A percentile compares a stretch with the other conserved stretches of the same genome.
Evolutionary conservation across 306 rosid genomes (phyloP).

Genomic region (Quercus agrifolia): DNA sequence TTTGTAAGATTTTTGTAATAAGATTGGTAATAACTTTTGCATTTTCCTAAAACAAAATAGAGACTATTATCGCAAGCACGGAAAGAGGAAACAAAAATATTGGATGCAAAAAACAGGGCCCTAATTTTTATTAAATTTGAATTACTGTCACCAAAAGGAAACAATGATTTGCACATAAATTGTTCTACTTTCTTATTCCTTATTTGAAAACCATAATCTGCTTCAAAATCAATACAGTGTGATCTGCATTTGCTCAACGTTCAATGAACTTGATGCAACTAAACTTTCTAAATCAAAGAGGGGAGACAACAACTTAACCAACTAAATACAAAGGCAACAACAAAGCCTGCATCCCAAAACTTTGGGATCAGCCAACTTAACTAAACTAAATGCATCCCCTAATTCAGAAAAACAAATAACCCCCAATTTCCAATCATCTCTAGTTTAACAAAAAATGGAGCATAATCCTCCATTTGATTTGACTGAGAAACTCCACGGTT

Average conservation of each 20-base stretch:
- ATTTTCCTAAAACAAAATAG: too few species aligned
- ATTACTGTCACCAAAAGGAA: not conserved
- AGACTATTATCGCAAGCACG: not conserved
- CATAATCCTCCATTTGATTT: not conserved
- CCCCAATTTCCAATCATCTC: conserved; percentile 17
- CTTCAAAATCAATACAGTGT: not conserved
- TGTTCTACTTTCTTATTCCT: too few species aligned
- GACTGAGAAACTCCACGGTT: not conserved
- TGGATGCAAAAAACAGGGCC: not conserved
- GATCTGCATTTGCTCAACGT: not conserved
- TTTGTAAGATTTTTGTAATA: too few species aligned
- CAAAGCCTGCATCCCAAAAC: too few species aligned
- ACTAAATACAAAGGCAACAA: too few species aligned
- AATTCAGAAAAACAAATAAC: not conserved
- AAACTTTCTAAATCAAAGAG: conserved; percentile 2
- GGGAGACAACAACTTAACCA: not conserved
- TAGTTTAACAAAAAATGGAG: conserved; percentile 24
- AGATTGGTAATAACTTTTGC: too few species aligned
- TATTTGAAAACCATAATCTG: not conserved
- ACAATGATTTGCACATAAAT: not conserved
- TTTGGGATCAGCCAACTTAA: not conserved
- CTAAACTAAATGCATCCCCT: conserved; percentile 9
- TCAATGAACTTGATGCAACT: not conserved
- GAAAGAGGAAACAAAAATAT: not conserved
- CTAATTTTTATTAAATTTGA: not conserved